A percentile compares a stretch with the other conserved stretches of the same genome.
phyloP scores from a whole-genome alignment of 164 flowering plant species.

The Chimonanthus salicifolius region DNA sequence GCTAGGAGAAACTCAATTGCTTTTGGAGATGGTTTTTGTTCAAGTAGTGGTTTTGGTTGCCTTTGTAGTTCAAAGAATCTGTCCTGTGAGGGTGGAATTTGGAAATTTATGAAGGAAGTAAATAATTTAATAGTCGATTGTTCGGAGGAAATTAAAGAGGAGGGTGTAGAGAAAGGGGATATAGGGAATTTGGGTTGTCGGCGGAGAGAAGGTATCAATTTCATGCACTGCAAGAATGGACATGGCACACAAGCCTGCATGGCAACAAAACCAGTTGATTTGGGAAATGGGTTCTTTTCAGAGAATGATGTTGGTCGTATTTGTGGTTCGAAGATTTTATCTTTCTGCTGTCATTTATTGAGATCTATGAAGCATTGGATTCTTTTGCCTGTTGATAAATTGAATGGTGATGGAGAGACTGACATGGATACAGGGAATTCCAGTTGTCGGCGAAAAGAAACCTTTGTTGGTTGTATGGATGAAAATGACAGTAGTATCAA shows the following conservation, averaged over 20 bases:
- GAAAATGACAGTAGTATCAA: too few relatives aligned
- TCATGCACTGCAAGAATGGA: background rate
- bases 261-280: background rate
- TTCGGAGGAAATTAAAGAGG: background rate
- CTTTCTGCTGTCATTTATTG: too few relatives aligned
- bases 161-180: background rate
- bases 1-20: slow-evolving; percentile 19
- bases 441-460: too few relatives aligned
- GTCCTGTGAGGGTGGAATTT: slow-evolving; percentile 7
- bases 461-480: too few relatives aligned
- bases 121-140: background rate
- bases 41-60: slow-evolving; percentile 17
- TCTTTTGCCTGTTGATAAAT: too few relatives aligned
- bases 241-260: background rate
- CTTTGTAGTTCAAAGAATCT: slow-evolving; percentile 4
- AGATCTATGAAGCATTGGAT: too few relatives aligned
- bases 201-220: background rate
- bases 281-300: too few relatives aligned
- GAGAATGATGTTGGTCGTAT: too few relatives aligned
- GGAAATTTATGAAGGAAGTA: background rate
- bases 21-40: slow-evolving; percentile 21
- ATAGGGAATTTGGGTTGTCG: background rate
- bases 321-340: too few relatives aligned
- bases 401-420: too few relatives aligned
- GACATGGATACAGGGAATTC: too few relatives aligned